These are phyloP conservation scores for Dactylellina sp. DNA, from an alignment of 2,329 filamentous ascomycete species.

Conservation along the genomic window DNA sequence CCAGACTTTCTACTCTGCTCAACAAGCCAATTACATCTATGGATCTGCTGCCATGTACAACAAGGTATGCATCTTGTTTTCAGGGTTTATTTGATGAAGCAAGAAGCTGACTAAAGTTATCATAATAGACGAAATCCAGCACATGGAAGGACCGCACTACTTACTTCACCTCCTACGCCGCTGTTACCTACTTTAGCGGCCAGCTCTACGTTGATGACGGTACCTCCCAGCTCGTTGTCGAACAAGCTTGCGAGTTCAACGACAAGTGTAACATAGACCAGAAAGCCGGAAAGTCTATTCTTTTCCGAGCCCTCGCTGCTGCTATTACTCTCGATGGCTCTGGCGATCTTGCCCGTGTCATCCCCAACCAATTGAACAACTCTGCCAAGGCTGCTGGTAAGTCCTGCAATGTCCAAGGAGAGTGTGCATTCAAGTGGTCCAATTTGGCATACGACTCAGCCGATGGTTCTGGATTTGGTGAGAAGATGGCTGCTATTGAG, in stretches of 20 bases:
- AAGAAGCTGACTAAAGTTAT: not conserved
- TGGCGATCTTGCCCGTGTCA: conserved; percentile 67
- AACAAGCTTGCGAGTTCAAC: conserved; percentile 72
- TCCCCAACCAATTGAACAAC: conserved; percentile 65
- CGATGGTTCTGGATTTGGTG: conserved; percentile 65
- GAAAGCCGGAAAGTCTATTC: conserved; percentile 75
- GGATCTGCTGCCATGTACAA: conserved; percentile 75
- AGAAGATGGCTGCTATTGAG: conserved; percentile 75
- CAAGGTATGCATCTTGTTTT: conserved; percentile 62
- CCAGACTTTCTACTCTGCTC: conserved; percentile 73
- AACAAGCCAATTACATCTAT: conserved; percentile 74
- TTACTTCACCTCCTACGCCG: not conserved
- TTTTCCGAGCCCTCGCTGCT: conserved; percentile 65
- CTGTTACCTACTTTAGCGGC: conserved; percentile 27
- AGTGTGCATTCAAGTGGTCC: conserved; percentile 74
- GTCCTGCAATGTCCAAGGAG: conserved; percentile 69
- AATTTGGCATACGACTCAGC: conserved; percentile 69
- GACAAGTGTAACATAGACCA: conserved; percentile 72
- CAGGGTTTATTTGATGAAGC: not conserved
- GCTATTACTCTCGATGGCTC: conserved; percentile 71
- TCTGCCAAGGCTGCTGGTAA: conserved; percentile 70
- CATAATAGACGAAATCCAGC: conserved; percentile 25
- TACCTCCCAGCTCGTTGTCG: conserved; percentile 70
- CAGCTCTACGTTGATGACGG: conserved; percentile 62
- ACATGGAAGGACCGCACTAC: conserved; percentile 25